Evolutionary conservation across 2,329 filamentous ascomycete genomes (phyloP).

Genomic region (Botrytis fragariae): DNA sequence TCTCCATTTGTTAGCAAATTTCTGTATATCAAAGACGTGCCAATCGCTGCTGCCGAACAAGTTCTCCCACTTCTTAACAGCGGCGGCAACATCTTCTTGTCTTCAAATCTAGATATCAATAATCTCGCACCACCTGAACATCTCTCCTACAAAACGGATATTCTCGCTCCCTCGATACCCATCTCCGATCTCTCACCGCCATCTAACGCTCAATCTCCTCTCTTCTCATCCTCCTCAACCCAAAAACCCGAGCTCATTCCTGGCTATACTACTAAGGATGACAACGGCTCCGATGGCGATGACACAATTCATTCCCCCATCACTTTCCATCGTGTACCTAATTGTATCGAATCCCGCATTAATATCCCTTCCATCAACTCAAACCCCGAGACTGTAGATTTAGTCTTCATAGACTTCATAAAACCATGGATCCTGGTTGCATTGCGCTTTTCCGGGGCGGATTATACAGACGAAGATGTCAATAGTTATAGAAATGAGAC

Average conservation of each 20-base stretch:
- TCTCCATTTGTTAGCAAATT: constrained; percentile 85
- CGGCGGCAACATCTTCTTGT: constrained; percentile 47
- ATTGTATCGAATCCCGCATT: constrained; percentile 72
- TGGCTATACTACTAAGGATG: constrained; percentile 89
- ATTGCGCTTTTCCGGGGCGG: constrained; percentile 58
- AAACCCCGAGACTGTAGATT: constrained; percentile 71
- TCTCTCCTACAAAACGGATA: constrained; percentile 27
- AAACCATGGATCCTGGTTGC: constrained; percentile 77
- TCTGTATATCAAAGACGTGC: constrained; percentile 74
- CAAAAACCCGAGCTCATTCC: constrained; percentile 48
- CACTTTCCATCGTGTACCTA: constrained; percentile 74
- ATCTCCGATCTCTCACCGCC: neutral
- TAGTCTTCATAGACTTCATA: constrained; percentile 91
- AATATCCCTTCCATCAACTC: constrained; percentile 52
- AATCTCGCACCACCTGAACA: constrained; percentile 37
- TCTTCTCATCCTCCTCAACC: constrained; percentile 29
- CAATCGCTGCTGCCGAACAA: constrained; percentile 69
- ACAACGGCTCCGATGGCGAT: constrained; percentile 79
- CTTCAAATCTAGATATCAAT: constrained; percentile 34
- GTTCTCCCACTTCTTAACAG: constrained; percentile 61
- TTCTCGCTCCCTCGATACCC: constrained; percentile 24
- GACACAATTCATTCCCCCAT: constrained; percentile 81
- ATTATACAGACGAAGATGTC: constrained; percentile 50
- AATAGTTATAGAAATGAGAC: constrained; percentile 51
- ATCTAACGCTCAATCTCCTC: neutral